Base-by-base conservation (phyloP, 768 basidiomycete genomes). In the Hebeloma cylindrosporum region DNA sequence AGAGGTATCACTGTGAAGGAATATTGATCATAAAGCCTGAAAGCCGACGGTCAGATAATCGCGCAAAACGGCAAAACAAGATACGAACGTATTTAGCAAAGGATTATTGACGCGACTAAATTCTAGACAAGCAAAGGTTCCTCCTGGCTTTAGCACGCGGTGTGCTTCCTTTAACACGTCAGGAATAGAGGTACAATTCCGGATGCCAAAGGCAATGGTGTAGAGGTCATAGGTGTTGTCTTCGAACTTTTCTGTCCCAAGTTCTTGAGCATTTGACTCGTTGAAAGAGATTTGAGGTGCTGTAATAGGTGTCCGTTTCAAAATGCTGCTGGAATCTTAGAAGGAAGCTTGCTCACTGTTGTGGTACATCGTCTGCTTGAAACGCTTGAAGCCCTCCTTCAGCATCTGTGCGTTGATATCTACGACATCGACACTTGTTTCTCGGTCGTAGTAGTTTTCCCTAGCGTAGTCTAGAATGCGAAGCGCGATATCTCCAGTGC, bases 301-400 rank as follows among this genome's bases (percentile, higher is more conserved):
- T 96, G 55, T 8, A 39, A 8, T 29, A 25, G 9, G 22, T 23
- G 20, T 8, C 20, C 21, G 11, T n/a, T 11, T 27, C 23, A 28
- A 20, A 31, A 23, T 10, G 11, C 34, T 23, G 36, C 9, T 18
- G 18, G 9, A 10, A 28, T 10, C 9, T 23, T 32, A 4, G 3
- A 14, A 22, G 18, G n/a, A n/a, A n/a, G n/a, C n/a, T n/a, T n/a
- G 69, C 81, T 66, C 57, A 97, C 95, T 95, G 58, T 89, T 91
- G 66, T 98, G 88, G 65, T 98, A 99, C 88, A 99, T 94, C 1
- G 95, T 98, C 75, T 90, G 86, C 56, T 93, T 93, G 65, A 97
- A 93, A 31, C 93, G 73, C 59, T 79, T 85, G 65, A 80, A 78
- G 2, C 96, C 96, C 61, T 95, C 94, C 52, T 85, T 80, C 53